Base-by-base conservation (phyloP, 176 grass and related monocot species). In the Poa pratensis region DNA sequence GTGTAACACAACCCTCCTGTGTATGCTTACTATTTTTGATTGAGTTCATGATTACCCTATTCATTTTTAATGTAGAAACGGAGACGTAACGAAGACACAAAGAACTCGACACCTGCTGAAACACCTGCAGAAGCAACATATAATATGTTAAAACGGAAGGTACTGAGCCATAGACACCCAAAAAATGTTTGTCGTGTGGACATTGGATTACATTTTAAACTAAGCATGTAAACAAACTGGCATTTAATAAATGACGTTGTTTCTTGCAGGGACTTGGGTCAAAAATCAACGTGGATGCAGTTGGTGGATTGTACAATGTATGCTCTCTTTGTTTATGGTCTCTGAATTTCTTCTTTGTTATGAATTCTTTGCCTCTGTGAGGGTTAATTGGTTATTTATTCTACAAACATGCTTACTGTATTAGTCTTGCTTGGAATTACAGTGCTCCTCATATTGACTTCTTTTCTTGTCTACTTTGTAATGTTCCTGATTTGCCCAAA, bases 81-180 rank as follows among this genome's bases (percentile, higher is more conserved):
- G 79, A 97, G 73, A 72, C 71, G 42, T 23, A 84, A 80, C 51
- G 89, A 95, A 77, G 92, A 94, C 28, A 72, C 80, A 48, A 97
- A 93, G 66, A 97, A 65, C 20, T 35, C 81, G 6, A 78, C 77
- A 58, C 91, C 93, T 79, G 92, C 95, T 46, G 86, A 87, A 82
- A 97, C 91, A 85, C 91, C 95, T 51, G 91, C 94, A 63, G 91
- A 95, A 82, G 95, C 93, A 51, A 93, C 95, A 23, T 89, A 80
- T 61, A 94, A 93, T 80, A 91, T 98, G 90, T 90, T 95, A 69
- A 98, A 95, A 80, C 81, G 90, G 43, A 98, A 98, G 95, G 91
- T 98, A 84, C 13, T 75, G 16, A 43, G 22, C 50, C 58, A 16
- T 26, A 49, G 54, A 48, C 24, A 73, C 46, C 46, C 19, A 76